Evolutionary conservation across 208 protist genomes (phyloP), one percentile per base, ranked within the genome.

Genomic region (Trypanosoma scelopori): DNA sequence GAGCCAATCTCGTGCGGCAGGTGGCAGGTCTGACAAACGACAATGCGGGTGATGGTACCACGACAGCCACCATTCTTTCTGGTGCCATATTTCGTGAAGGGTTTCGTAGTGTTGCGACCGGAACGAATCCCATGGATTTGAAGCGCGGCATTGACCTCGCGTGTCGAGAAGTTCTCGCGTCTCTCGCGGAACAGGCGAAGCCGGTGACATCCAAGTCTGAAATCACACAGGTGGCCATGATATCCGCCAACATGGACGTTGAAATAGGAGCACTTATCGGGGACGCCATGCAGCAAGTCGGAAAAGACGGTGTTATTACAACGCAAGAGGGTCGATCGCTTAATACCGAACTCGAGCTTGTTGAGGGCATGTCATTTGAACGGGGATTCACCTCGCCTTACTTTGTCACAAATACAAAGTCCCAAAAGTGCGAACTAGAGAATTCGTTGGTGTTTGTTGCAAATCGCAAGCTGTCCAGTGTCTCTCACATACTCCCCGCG

Each of bases 231-330:
- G 98, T 99, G 39, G 99, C 99, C n/a, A 99, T 99, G 71, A 99
- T 99, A 59, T 99, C 98, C 4, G 98, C 99, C 9, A 99, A 99
- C 86, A 98, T 98, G 71, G 99, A 99, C 71, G 76, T 74, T 13
- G 97, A 97, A 50, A 99, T 99, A 71, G 99, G 99, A 51, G 81
- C 93, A 52, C 85, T 99, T n/a, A 99, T 99, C 66, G 97, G 98
- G 18, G 85, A 95, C 37, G 99, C 99, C 7, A 99, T 99, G 98
- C 96, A 99, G 81, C 95, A 97, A 69, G 98, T 99, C 16, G 98
- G 98, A 65, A 99, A 99, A 76, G 97, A 99, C 71, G 99, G 99
- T 67, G 98, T 99, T 32, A 99, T 99, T 84, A 99, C 98, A n/a
- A 98, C 99, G 47, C 93, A 97, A 77, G 98, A 99, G 68, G 99